Base-by-base conservation (phyloP, 129 eudicot species). In the Saposhnikovia divaricata region DNA sequence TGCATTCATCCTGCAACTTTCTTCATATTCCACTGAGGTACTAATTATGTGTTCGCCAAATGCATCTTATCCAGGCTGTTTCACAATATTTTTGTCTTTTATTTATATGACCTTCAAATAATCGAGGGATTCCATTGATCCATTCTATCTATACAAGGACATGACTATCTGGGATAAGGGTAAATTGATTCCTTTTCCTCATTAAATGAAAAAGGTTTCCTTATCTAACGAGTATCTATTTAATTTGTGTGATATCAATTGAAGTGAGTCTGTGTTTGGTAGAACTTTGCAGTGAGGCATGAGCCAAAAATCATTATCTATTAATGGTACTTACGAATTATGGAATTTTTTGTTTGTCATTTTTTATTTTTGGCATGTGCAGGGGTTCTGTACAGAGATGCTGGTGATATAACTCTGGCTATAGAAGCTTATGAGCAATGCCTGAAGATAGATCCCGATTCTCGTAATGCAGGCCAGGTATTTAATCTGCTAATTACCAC, bases 391-490 rank as follows among this genome's bases (percentile, higher is more conserved):
- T 95, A 95, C 81, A 90, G 98, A 86, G 98, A 95, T 82, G 98
- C 98, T 75, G 98, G 98, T 55, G 90, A 89, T 74, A 95, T 92
- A 82, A 79, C 93, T 81, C 81, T 93, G 82, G 96, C 98, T 66
- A 90, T 95, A 86, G 97, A 95, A 84, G 97, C 98, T 80, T 95
- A 95, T 82, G 98, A 95, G 82, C 97, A 95, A 82, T 95, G 98
- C 87, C 97, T 95, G 59, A 95, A 92, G 84, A 90, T 95, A 65
- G 98, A 95, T 78, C 94, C 96, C n/a, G 98, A 95, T 87, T 95
- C 98, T 79, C 97, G 98, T 68, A 95, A 95, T 61, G 98, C 98
- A 4, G 98, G 98, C 82, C 97, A 95, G 97, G 98, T 95, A 83
- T 73, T 43, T 77, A 80, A 43, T 44, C 9, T 43, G 19, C 37